Percentiles rank a stretch among this genome's conserved stretches.
Conservation (phyloP, 2,329 filamentous ascomycete genomes). For the Aulographum hederae region DNA sequence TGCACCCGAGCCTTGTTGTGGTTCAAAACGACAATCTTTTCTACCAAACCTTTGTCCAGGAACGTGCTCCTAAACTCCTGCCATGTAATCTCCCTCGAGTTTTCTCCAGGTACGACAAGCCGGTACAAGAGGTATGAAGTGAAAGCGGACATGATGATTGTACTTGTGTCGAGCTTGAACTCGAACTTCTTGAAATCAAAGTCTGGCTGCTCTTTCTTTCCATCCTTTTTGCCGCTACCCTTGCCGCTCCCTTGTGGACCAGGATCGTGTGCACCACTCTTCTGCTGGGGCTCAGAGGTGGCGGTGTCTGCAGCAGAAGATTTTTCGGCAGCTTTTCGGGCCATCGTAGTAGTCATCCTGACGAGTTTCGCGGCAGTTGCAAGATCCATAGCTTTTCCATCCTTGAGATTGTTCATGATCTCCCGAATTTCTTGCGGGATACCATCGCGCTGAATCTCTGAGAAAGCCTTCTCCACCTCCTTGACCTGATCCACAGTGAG, state of each 20-base stretch:
- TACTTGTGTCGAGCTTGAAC: conserved; percentile 36
- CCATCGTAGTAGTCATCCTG: conserved; percentile 36
- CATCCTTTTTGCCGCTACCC: conserved; percentile 20
- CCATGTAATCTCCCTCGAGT: conserved; percentile 76
- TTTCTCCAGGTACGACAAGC: conserved; percentile 47
- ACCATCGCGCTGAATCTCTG: conserved; percentile 46
- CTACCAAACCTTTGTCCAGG: conserved; percentile 86
- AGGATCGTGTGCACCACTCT: conserved; percentile 25
- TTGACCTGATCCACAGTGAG: conserved; percentile 44
- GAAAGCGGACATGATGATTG: conserved; percentile 38
- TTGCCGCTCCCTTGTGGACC: conserved; percentile 18
- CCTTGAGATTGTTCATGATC: conserved; percentile 37
- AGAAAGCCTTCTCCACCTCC: conserved; percentile 40
- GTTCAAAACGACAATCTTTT: conserved; percentile 73
- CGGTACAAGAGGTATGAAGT: conserved; percentile 45
- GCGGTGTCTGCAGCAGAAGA: conserved; percentile 10
- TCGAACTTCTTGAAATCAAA: conserved; percentile 11
- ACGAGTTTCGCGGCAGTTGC: conserved; percentile 43
- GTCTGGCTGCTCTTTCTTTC: conserved; percentile 13
- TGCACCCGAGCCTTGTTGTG: conserved; percentile 63
- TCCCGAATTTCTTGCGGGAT: conserved; percentile 50
- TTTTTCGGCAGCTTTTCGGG: conserved; percentile 25
- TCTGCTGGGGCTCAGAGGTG: conserved; percentile 18
- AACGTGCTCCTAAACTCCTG: conserved; percentile 90
- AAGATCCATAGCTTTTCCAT: conserved; percentile 28